Conservation (phyloP, 148 eudicot genomes). For the Pouteria glomerata region DNA sequence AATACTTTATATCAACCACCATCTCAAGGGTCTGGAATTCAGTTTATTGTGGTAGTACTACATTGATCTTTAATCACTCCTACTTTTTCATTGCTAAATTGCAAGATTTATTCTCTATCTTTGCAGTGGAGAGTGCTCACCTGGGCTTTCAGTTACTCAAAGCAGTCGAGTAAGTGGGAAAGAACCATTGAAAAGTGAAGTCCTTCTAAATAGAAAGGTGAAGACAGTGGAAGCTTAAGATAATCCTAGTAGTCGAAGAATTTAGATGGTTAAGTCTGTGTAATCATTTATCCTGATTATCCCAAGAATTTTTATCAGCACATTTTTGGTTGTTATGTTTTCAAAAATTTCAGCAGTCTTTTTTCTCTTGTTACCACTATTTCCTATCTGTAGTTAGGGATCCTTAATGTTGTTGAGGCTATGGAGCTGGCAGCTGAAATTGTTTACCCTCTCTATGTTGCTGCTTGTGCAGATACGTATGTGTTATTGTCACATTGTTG, state of each 20-base stretch:
- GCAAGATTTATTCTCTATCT: conserved; percentile 2
- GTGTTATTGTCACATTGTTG: conserved; percentile 9
- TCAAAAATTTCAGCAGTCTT: not conserved
- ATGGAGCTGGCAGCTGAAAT: conserved; percentile 69
- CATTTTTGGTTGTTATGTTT: not conserved
- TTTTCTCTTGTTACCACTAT: not conserved
- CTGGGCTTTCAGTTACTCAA: conserved; percentile 79
- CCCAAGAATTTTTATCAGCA: not conserved
- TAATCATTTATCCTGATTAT: not conserved
- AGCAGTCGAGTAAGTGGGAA: conserved; percentile 76
- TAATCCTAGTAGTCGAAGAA: not conserved
- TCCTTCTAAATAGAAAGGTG: conserved; percentile 67
- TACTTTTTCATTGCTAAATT: conserved; percentile 6
- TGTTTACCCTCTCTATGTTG: conserved; percentile 68
- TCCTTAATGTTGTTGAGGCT: conserved; percentile 67
- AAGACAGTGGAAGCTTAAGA: not conserved
- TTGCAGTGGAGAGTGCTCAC: conserved; percentile 65
- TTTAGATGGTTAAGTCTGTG: not conserved
- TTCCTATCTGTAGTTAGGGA: conserved; percentile 53
- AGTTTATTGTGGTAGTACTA: not conserved
- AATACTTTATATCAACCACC: conserved; percentile 60
- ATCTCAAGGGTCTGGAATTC: conserved; percentile 58
- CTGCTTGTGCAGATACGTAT: conserved; percentile 81
- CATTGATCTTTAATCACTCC: not conserved
- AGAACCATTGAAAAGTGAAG: conserved; percentile 43